Evolutionary conservation across 2,329 filamentous ascomycete species (phyloP).

Genomic region (Colletotrichum costaricense): DNA sequence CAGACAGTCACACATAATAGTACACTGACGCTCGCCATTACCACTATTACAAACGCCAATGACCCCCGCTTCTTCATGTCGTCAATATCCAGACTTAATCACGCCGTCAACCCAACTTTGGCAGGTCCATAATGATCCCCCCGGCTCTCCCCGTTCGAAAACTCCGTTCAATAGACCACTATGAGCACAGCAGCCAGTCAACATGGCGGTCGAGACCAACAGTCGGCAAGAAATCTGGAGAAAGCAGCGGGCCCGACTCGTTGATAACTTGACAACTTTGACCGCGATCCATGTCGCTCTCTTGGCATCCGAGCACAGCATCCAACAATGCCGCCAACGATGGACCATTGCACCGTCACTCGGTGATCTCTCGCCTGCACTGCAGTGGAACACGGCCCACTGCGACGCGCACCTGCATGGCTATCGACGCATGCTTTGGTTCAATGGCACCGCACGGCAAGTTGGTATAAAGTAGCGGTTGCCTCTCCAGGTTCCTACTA

Average conservation of each 20-base stretch:
- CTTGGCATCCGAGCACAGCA: constrained; percentile 4
- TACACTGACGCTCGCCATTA: not conserved
- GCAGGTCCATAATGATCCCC: constrained; percentile 16
- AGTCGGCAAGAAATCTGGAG: not conserved
- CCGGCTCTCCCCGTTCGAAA: not conserved
- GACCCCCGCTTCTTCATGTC: not conserved
- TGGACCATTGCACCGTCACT: not conserved
- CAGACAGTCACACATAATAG: not conserved
- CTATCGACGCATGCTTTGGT: not conserved
- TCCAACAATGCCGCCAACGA: not conserved
- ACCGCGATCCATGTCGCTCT: not conserved
- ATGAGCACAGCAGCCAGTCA: constrained; percentile 16
- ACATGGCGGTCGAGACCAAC: not conserved
- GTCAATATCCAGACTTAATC: constrained; percentile 6
- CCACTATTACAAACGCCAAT: not conserved
- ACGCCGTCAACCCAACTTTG: constrained; percentile 22
- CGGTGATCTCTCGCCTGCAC: not conserved
- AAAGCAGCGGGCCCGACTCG: not conserved
- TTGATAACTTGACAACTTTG: not conserved
- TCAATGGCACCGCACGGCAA: not conserved
- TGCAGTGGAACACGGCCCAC: not conserved
- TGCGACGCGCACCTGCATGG: not conserved
- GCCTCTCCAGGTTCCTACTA: not conserved
- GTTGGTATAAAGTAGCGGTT: not conserved
- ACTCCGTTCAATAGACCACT: not conserved